Percentiles rank a stretch among this genome's conserved stretches.
phyloP scores from a whole-genome alignment of 805 yeast species.

The Wickerhamiella dianesei region DNA sequence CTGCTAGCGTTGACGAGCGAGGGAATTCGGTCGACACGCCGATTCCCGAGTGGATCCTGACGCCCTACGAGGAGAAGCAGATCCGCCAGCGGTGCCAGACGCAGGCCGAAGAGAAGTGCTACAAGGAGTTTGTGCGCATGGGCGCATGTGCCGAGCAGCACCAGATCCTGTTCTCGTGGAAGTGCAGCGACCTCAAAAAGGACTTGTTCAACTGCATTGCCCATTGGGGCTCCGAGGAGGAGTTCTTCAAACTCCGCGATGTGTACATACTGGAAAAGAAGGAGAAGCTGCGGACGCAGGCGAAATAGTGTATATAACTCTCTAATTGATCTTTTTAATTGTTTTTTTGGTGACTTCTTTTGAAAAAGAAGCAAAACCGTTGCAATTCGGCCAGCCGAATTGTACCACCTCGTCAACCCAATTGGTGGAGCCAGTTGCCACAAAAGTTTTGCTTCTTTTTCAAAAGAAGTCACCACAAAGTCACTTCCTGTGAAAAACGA shows the following conservation, averaged over 20 bases:
- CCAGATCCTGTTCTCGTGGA: conserved; percentile 27
- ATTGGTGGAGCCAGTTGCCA: no score
- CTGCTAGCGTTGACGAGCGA: background rate
- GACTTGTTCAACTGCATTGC: conserved; percentile 26
- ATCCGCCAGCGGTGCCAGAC: conserved; percentile 24
- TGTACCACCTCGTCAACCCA: no score
- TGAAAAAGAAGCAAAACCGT: no score
- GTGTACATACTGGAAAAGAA: conserved; percentile 22
- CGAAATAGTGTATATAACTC: no score
- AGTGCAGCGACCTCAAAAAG: conserved; percentile 25
- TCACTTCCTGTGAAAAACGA: no score
- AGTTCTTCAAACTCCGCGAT: conserved; percentile 21
- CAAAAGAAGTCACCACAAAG: no score
- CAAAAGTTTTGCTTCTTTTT: no score
- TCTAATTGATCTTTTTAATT: background rate
- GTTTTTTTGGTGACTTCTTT: background rate
- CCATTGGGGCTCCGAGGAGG: conserved; percentile 23
- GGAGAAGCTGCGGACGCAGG: conserved; percentile 13
- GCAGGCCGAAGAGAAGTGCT: conserved; percentile 23
- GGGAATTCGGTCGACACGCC: conserved; percentile 14
- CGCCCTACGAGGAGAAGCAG: conserved; percentile 28
- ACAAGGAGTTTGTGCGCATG: conserved; percentile 21
- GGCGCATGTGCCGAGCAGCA: conserved; percentile 25
- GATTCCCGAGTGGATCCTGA: conserved; percentile 27
- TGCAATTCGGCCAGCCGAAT: no score